Base-by-base conservation (phyloP, 495 filamentous ascomycete species). In the Viridothelium virens region DNA sequence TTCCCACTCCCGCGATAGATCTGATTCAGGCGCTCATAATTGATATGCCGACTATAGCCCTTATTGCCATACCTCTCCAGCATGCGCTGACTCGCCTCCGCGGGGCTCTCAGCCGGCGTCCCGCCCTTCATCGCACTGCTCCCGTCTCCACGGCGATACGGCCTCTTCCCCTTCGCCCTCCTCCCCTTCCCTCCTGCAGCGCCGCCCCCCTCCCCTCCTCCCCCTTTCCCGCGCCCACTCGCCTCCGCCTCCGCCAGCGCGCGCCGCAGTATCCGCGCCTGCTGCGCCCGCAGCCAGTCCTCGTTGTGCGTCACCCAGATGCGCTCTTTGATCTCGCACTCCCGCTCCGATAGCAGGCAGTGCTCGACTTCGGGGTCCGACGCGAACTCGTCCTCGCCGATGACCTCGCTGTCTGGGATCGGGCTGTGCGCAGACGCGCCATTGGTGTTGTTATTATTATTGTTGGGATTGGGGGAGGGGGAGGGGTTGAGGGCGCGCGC, bases 271-370 rank as follows among this genome's bases (percentile, higher is more conserved):
- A 83, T 79, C 75, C 91, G 93, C 61, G 86, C 84, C 74, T 96
- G 90, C 74, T 92, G 84, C 33, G 85, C 82, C 4, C 92, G 88
- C 46, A 98, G 80, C 77, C 90, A 98, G 63, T 93, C 90, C 71
- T 91, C 89, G 76, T 97, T 97, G 69, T 90, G 85, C 67, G 92
- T 89, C n/a, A 91, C 83, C 94, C 94, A 98, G 63, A 97, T 90
- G 56, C 82, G 80, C 74, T 96, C 91, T 72, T 96, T 96, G 68
- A 92, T 80, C 3, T 81, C 81, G 2, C 85, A 80, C 75, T 97
- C 93, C 2, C 79, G 79, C 5, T 84, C 80, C 0, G 80, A 79
- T n/a, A 97, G 83, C 48, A 89, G 74, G 75, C 91, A 96, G 68
- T 87, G 85, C 63, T 78, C 73, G 33, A 97, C 89, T 75, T 98